Evolutionary conservation across 139 green algal species (phyloP).

Genomic region (Coelastrella sp.): DNA sequence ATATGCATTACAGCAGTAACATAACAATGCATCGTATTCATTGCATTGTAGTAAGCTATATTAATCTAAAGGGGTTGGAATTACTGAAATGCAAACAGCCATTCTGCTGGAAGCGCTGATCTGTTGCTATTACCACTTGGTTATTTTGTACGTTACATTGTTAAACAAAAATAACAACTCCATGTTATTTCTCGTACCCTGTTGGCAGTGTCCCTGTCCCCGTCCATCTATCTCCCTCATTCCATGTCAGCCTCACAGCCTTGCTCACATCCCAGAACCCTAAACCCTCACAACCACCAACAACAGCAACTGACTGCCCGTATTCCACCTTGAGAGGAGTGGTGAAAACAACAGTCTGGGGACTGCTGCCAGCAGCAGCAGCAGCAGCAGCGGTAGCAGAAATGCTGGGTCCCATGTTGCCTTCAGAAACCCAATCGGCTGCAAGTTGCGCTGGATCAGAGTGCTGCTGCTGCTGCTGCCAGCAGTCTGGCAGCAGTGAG

Average conservation of each 20-base stretch:
- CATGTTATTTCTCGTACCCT: background rate
- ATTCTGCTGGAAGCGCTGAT: no score
- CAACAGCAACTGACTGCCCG: background rate
- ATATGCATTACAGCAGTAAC: background rate
- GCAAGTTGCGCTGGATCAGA: no score
- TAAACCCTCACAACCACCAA: background rate
- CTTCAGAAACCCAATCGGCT: no score
- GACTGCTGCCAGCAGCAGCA: background rate
- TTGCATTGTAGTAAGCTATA: no score
- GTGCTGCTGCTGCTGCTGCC: constrained; percentile 2
- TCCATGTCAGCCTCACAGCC: background rate
- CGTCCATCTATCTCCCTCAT: background rate
- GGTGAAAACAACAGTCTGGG: background rate
- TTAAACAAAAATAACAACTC: background rate
- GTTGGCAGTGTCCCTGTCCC: no score
- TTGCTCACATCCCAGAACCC: background rate
- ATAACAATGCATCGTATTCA: background rate
- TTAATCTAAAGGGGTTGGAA: no score
- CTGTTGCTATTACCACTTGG: background rate
- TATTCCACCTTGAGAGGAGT: background rate
- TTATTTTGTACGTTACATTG: background rate
- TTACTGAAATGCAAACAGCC: no score
- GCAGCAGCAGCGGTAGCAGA: no score
- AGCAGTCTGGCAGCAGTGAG: background rate
- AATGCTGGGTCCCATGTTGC: no score